Conservation (phyloP, 2,329 filamentous ascomycete species). For the Coniochaeta hoffmannii region DNA sequence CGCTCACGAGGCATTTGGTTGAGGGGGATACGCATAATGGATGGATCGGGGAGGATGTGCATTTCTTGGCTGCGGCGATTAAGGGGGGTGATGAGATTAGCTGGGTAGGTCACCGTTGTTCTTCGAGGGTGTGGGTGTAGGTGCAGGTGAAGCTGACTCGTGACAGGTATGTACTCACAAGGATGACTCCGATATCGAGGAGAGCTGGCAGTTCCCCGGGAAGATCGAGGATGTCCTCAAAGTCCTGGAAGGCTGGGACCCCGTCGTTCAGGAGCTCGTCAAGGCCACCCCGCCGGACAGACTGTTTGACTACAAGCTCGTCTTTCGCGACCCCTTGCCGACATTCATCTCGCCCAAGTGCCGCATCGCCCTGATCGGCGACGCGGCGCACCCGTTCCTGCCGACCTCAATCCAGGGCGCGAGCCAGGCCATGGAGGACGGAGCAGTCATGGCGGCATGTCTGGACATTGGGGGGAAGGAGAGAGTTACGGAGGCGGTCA, state of each 20-base stretch:
- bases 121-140: constrained; percentile 24
- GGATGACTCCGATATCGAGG: constrained; percentile 36
- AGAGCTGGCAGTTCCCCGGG: constrained; percentile 35
- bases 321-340: constrained; percentile 31
- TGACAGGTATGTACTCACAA: constrained; percentile 32
- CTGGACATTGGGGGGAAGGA: constrained; percentile 16
- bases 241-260: constrained; percentile 37
- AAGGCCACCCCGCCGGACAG: constrained; percentile 27
- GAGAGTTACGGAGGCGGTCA: constrained; percentile 15
- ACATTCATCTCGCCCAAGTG: constrained; percentile 29
- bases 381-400: constrained; percentile 40
- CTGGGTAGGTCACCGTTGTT: constrained; percentile 30
- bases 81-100: constrained; percentile 44
- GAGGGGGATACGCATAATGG: constrained; percentile 42
- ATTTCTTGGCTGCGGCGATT: constrained; percentile 43
- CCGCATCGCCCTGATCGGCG: constrained; percentile 36
- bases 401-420: constrained; percentile 38
- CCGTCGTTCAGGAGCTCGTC: constrained; percentile 35
- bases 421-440: constrained; percentile 39
- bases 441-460: constrained; percentile 33
- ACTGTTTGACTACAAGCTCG: constrained; percentile 28
- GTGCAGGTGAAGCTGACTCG: neutral
- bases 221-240: constrained; percentile 31
- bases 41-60: constrained; percentile 45
- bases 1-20: constrained; percentile 34